These are phyloP conservation scores for Trichoderma asperellum DNA, from an alignment of 2,329 filamentous ascomycete species.

Conservation along the genomic window DNA sequence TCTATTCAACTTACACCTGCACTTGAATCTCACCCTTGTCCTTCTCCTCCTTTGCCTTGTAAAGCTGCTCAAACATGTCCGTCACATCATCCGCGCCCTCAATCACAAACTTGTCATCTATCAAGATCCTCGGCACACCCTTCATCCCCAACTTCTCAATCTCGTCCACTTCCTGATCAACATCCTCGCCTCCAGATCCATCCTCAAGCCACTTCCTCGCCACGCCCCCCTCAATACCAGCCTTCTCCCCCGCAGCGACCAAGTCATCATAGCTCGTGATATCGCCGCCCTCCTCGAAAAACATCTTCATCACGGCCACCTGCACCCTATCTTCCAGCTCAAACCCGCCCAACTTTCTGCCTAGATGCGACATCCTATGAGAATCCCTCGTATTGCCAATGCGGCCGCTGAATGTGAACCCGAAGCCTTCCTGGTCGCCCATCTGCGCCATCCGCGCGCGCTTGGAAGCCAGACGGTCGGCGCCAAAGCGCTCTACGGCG, in stretches of 20 bases:
- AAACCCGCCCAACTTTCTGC: constrained; percentile 46
- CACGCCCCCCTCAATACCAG: constrained; percentile 57
- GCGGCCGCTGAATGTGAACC: constrained; percentile 71
- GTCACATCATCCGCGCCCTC: constrained; percentile 72
- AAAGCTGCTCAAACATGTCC: constrained; percentile 68
- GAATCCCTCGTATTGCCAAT: constrained; percentile 79
- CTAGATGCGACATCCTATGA: constrained; percentile 76
- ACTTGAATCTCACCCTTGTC: not conserved
- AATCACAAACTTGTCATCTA: constrained; percentile 69
- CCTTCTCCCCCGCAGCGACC: constrained; percentile 55
- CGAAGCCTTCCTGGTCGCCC: constrained; percentile 69
- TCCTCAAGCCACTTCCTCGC: constrained; percentile 58
- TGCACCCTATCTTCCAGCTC: constrained; percentile 63
- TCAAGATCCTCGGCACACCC: constrained; percentile 76
- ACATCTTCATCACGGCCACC: constrained; percentile 65
- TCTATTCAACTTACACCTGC: not conserved
- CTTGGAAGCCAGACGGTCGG: constrained; percentile 61
- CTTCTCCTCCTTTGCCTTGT: constrained; percentile 49
- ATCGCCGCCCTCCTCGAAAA: constrained; percentile 68
- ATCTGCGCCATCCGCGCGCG: constrained; percentile 59
- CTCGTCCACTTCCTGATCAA: constrained; percentile 59
- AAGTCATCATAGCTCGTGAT: constrained; percentile 62
- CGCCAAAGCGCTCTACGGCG: constrained; percentile 68
- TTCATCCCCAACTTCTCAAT: constrained; percentile 57
- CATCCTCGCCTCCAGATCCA: constrained; percentile 59